A percentile compares a stretch with the other conserved stretches of the same genome.
phyloP scores from a whole-genome alignment of 306 rosid species.

The Fragaria iinumae region DNA sequence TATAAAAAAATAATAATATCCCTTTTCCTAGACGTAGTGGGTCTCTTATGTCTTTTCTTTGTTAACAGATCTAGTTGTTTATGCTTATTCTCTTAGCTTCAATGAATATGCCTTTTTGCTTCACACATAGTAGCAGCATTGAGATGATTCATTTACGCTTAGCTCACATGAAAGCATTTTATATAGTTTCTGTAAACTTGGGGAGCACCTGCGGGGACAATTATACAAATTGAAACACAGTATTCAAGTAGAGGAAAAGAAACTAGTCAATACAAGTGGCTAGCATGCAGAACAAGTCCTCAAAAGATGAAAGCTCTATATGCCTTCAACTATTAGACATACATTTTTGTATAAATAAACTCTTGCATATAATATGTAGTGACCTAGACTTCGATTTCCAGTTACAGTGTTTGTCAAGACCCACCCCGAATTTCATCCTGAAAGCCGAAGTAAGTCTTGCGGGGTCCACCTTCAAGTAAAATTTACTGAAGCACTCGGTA shows the following conservation, averaged over 20 bases:
- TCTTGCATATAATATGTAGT: neutral
- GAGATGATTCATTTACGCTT: constrained; percentile 7
- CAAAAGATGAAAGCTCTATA: neutral
- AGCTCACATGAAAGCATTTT: constrained; percentile 18
- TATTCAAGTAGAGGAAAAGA: neutral
- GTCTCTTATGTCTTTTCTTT: neutral
- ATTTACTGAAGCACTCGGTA: no score
- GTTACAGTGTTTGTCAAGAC: no score
- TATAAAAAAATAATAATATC: no score
- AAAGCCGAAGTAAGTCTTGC: no score
- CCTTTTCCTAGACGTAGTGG: neutral
- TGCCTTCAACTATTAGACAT: neutral
- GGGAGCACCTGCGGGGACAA: constrained; percentile 7
- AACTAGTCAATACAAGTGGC: neutral
- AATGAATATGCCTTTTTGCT: neutral
- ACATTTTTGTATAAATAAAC: neutral
- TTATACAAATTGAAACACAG: constrained; percentile 3
- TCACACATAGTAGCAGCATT: neutral
- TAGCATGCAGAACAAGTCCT: neutral
- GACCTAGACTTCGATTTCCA: no score
- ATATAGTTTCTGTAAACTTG: neutral
- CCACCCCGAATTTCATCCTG: no score
- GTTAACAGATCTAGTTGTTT: neutral
- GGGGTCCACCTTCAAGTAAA: no score
- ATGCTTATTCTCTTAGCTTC: neutral